Conservation (phyloP, 495 filamentous ascomycete genomes). For the Talaromyces stipitatus region DNA sequence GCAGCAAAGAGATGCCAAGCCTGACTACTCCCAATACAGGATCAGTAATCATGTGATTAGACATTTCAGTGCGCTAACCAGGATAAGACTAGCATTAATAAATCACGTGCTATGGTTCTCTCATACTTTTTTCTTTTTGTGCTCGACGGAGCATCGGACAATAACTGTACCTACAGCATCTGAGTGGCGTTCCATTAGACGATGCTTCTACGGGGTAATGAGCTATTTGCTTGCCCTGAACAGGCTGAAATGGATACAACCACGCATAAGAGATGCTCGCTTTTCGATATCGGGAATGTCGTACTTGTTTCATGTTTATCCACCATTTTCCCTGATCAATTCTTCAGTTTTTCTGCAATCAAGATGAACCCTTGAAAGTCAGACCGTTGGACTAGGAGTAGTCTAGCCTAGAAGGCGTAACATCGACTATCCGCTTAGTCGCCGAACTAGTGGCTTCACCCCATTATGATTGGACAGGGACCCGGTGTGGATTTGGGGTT, state of each 20-base stretch:
- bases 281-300: no score
- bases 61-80: no score
- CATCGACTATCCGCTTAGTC: not conserved
- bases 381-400: not conserved
- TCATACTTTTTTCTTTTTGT: no score
- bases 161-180: no score
- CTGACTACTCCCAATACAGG: no score
- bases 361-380: not conserved
- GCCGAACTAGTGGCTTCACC: not conserved
- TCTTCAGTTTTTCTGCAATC: not conserved
- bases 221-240: no score
- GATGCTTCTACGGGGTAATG: no score
- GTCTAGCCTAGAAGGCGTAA: not conserved
- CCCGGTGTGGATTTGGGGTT: not conserved
- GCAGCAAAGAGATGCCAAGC: no score
- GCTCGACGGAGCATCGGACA: no score
- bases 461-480: not conserved
- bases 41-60: not conserved
- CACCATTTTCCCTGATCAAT: not conserved
- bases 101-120: no score
- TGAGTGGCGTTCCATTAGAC: not conserved
- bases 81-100: no score
- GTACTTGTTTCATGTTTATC: not conserved
- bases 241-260: not conserved
- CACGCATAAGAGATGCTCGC: not conserved